Conservation (phyloP, 176 grass and related monocot species). For the Juncus inflexus region DNA sequence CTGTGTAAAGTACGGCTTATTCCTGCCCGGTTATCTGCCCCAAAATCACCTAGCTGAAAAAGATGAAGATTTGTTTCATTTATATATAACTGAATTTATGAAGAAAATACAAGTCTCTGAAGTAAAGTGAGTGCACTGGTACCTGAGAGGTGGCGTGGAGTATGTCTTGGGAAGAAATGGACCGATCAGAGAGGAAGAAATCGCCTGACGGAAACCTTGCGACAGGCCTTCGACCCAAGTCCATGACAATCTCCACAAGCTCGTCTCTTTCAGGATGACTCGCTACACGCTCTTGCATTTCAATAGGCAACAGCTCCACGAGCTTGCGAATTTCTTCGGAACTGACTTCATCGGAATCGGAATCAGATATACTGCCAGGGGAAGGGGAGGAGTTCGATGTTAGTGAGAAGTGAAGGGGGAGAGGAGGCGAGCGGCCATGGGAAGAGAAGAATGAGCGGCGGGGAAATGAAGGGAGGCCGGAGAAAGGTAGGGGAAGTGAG, state of each 20-base stretch:
- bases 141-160: constrained; percentile 66
- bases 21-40: constrained; percentile 70
- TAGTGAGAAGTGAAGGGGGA: background rate
- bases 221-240: constrained; percentile 62
- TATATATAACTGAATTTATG: background rate
- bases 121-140: background rate
- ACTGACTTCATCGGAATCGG: background rate
- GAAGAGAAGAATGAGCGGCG: background rate
- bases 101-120: background rate
- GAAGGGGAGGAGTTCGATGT: constrained; percentile 10
- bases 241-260: constrained; percentile 91
- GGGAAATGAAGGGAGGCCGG: background rate
- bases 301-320: constrained; percentile 46
- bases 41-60: constrained; percentile 70
- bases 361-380: background rate
- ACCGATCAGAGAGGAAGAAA: constrained; percentile 53
- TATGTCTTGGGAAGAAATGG: constrained; percentile 57
- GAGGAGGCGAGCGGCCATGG: constrained; percentile 1
- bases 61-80: background rate
- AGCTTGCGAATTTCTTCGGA: constrained; percentile 55
- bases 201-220: constrained; percentile 74
- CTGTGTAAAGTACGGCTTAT: constrained; percentile 73
- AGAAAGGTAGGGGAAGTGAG: constrained; percentile 8
- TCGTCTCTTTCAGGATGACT: constrained; percentile 51
- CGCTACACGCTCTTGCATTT: constrained; percentile 52